Evolutionary conservation across 208 protist genomes (phyloP).

Genomic region (Acanthamoeba royreba): DNA sequence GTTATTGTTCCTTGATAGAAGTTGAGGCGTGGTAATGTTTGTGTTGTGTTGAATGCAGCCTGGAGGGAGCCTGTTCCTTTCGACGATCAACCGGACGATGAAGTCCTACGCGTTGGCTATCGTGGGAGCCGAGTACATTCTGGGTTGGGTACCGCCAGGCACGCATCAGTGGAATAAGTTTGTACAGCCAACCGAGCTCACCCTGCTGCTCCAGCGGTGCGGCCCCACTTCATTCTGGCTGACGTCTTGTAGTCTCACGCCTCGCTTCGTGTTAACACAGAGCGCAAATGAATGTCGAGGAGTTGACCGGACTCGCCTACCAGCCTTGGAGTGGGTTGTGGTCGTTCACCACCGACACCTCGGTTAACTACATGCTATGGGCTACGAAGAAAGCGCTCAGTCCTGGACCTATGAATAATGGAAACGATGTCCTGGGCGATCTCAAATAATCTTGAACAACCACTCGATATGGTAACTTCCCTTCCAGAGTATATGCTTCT

Average conservation of each 20-base stretch:
- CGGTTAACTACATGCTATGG: constrained; percentile 3
- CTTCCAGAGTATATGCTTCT: too few species aligned
- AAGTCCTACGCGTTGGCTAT: constrained; percentile 83
- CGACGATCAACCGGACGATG: constrained; percentile 89
- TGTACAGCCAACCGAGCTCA: constrained; percentile 82
- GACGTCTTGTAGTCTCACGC: neutral
- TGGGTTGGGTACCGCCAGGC: constrained; percentile 82
- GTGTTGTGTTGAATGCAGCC: constrained; percentile 41
- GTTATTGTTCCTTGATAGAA: neutral
- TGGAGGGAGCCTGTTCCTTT: constrained; percentile 87
- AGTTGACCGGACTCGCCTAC: neutral
- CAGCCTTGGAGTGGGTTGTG: neutral
- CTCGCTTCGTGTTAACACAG: neutral
- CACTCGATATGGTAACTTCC: neutral
- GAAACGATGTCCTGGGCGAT: neutral
- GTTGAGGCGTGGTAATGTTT: neutral
- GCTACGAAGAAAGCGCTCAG: neutral
- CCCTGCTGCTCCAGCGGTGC: neutral
- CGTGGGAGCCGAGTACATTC: constrained; percentile 85
- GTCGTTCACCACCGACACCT: neutral
- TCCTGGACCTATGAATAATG: neutral
- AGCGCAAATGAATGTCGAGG: neutral
- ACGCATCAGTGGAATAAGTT: constrained; percentile 92
- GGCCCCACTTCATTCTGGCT: neutral
- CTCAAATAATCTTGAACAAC: neutral